Conservation (phyloP, 768 basidiomycete species). For the Boletus rubescentipes region DNA sequence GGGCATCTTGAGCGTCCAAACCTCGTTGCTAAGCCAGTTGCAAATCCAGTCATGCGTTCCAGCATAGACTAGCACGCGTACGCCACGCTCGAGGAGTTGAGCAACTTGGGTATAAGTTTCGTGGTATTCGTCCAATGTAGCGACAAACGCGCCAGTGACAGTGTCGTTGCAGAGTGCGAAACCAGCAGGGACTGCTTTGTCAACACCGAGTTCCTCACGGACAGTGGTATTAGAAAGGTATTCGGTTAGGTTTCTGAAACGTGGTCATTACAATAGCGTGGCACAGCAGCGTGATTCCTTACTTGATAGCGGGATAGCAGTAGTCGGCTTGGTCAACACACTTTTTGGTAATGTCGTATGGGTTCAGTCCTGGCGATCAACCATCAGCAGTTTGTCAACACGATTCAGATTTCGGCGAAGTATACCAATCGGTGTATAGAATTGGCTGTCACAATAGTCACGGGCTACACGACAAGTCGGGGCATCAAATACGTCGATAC, state of each 20-base stretch:
- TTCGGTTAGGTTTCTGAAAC: constrained; percentile 46
- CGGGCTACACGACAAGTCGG: constrained; percentile 66
- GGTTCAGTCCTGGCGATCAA: constrained; percentile 41
- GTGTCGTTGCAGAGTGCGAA: constrained; percentile 37
- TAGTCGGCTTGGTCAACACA: constrained; percentile 51
- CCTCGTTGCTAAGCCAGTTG: constrained; percentile 70
- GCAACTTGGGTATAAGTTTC: constrained; percentile 33
- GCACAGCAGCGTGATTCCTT: neutral
- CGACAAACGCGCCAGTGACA: constrained; percentile 47
- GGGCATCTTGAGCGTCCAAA: constrained; percentile 67
- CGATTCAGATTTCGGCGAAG: neutral
- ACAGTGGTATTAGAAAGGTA: constrained; percentile 59
- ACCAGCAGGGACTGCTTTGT: constrained; percentile 37
- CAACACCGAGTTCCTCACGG: constrained; percentile 58
- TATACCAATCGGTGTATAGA: constrained; percentile 25
- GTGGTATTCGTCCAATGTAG: constrained; percentile 38
- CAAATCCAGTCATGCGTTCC: constrained; percentile 76
- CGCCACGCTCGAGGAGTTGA: constrained; percentile 64
- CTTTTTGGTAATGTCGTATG: constrained; percentile 63
- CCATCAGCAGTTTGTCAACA: neutral
- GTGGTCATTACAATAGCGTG: neutral
- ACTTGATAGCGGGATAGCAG: constrained; percentile 60
- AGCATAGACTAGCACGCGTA: constrained; percentile 67
- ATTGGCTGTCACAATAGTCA: constrained; percentile 54
- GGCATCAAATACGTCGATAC: constrained; percentile 63